Evolutionary conservation across 331 rosid genomes (phyloP).

Genomic region (Acacia concinna): DNA sequence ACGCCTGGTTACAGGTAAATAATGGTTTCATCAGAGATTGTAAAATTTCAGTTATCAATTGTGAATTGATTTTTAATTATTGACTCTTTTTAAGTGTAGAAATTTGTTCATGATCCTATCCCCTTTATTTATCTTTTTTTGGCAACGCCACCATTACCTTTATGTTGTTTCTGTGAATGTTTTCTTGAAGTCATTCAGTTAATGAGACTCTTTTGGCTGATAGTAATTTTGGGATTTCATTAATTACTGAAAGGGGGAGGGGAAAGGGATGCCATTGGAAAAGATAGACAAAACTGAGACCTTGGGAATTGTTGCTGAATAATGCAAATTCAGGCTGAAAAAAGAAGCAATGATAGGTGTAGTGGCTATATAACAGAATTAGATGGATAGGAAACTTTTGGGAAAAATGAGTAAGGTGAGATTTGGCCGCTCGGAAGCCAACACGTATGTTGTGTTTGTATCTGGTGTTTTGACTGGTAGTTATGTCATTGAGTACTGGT

Average conservation of each 20-base stretch:
- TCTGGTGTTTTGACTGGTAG: not conserved
- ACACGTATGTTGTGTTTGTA: not conserved
- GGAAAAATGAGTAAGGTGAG: not conserved
- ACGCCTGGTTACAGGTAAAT: slow-evolving; percentile 76
- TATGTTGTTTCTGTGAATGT: not conserved
- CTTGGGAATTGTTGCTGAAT: not conserved
- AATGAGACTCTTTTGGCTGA: slow-evolving; percentile 10
- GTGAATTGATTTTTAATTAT: not conserved
- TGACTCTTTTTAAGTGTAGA: not conserved
- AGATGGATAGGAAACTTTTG: not conserved
- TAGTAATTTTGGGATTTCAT: not conserved
- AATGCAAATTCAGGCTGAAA: not conserved
- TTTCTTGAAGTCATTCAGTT: slow-evolving; percentile 1
- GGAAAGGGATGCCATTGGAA: not conserved
- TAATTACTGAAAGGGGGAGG: not conserved
- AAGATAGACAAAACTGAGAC: not conserved
- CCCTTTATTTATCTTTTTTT: not conserved
- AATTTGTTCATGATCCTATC: not conserved
- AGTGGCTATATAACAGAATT: not conserved
- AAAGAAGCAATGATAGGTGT: not conserved
- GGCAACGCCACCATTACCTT: not conserved
- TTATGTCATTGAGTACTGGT: not conserved
- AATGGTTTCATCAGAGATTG: not conserved
- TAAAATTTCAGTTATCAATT: not conserved
- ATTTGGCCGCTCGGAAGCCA: not conserved